Base-by-base conservation (phyloP, 2,329 filamentous ascomycete genomes). In the Tolypocladium ophioglossoides region DNA sequence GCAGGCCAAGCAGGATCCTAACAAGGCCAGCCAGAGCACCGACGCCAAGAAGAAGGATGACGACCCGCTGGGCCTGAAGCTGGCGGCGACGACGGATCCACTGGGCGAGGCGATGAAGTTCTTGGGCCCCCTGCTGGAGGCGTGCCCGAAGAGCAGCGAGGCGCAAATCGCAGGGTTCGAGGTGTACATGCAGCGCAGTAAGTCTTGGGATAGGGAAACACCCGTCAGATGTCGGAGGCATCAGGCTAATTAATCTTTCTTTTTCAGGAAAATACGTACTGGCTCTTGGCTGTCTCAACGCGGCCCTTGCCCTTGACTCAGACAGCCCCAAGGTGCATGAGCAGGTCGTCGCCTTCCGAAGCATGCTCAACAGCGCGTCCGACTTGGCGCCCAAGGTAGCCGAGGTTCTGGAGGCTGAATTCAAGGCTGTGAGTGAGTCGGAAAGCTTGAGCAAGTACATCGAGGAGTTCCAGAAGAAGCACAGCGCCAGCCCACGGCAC, bases 91-190 rank as follows among this genome's bases (percentile, higher is more conserved):
- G 4, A 80, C 84, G 55, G 86, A 94, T 54, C 92, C 94, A 10
- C 73, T 99, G 47, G 85, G 84, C 50, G 91, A 94, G 64, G 90
- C 90, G 3, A 87, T 90, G 76, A 95, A 92, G 69, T 96, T 94
- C 68, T 70, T 99, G 54, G 77, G 72, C 18, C 91, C 89, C 3
- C 75, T 99, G 62, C 78, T 99, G 56, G 86, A 96, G 68, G 86
- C 85, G 64, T 91, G 85, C 64, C 86, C 91, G 2, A 83, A 87
- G 73, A 88, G 84, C 66, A 81, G 95, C 50, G 84, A 94, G 57
- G 88, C 82, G 24, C 94, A 99, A 71, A 79, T 85, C 59, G 82
- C 86, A 52, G 94, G 91, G 6, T 97, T 96, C 63, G 91, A 97
- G 72, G 86, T 99, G 20, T 91, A 89, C 67, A 77, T 95, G 56